A percentile compares a stretch with the other conserved stretches of the same genome.
These are phyloP conservation scores for Noccaea caerulescens DNA, from an alignment of 345 rosid species.

Conservation along the genomic window DNA sequence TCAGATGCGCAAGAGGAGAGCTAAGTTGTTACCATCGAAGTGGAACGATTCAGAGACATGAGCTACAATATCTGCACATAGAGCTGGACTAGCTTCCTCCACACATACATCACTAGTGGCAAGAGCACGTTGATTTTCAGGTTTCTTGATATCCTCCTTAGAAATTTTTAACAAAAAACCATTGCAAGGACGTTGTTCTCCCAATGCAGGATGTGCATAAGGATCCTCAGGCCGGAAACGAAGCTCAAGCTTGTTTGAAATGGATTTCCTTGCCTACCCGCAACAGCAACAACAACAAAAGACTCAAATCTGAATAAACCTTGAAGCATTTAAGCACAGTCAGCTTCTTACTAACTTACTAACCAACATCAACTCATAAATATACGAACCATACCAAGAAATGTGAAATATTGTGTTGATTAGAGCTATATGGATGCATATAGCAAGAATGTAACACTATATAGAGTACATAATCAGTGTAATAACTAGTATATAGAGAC, in stretches of 20 bases:
- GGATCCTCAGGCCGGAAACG: conserved; percentile 93
- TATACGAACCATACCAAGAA: not conserved
- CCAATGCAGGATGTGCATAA: conserved; percentile 77
- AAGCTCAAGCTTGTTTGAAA: conserved; percentile 70
- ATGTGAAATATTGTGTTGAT: not conserved
- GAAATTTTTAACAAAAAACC: conserved; percentile 64
- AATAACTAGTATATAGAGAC: conserved; percentile 1
- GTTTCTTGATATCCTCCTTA: conserved; percentile 45
- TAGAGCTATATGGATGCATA: conserved; percentile 1
- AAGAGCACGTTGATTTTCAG: conserved; percentile 37
- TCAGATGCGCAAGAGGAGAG: not conserved
- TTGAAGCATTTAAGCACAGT: conserved; percentile 4
- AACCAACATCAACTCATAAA: conserved; percentile 10
- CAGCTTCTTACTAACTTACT: not conserved
- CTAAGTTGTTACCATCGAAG: conserved; percentile 65
- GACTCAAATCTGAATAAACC: conserved; percentile 3
- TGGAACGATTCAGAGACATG: conserved; percentile 68
- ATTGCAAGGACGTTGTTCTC: conserved; percentile 64
- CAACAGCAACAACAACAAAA: not conserved
- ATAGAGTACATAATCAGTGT: not conserved
- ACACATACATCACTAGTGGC: conserved; percentile 42
- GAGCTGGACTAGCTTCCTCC: conserved; percentile 43
- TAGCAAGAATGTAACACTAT: not conserved
- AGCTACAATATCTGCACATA: conserved; percentile 77
- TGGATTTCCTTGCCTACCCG: conserved; percentile 65